A percentile compares a stretch with the other conserved stretches of the same genome.
These are phyloP conservation scores for Penicillium crustosum DNA, from an alignment of 2,329 filamentous ascomycete species.

Conservation along the genomic window DNA sequence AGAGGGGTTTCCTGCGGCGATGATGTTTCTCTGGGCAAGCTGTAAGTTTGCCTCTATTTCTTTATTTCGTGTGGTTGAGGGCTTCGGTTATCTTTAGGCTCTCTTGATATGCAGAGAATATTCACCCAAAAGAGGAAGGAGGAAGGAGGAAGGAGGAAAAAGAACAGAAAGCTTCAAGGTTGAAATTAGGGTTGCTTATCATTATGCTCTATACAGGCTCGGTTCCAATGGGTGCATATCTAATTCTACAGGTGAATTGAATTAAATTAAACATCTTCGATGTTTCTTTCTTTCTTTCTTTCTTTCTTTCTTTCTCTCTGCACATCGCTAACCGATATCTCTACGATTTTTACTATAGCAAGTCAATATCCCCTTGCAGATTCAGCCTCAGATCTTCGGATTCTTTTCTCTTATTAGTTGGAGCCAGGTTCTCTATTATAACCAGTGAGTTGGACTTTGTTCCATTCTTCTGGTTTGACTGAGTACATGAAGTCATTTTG, in stretches of 20 bases:
- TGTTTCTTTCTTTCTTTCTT: no score
- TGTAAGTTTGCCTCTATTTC: slow-evolving; percentile 36
- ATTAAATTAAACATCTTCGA: neutral
- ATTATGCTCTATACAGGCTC: slow-evolving; percentile 29
- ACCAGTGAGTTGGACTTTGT: slow-evolving; percentile 40
- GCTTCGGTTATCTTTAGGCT: neutral
- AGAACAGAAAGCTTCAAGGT: neutral
- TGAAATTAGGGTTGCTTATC: neutral
- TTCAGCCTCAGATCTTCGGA: slow-evolving; percentile 56
- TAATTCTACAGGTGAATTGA: slow-evolving; percentile 49
- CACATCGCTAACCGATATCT: neutral
- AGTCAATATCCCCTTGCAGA: slow-evolving; percentile 56
- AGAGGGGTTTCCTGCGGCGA: slow-evolving; percentile 58
- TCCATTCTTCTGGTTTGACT: neutral
- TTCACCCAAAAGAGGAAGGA: neutral
- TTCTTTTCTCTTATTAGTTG: slow-evolving; percentile 52
- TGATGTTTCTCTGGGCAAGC: slow-evolving; percentile 65
- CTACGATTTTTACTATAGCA: slow-evolving; percentile 39
- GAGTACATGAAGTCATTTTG: neutral
- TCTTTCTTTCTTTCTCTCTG: no score
- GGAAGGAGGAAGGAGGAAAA: neutral
- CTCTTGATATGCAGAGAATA: neutral
- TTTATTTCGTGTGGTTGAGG: neutral
- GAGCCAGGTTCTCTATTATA: slow-evolving; percentile 55
- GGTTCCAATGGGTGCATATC: slow-evolving; percentile 54